A percentile compares a stretch with the other conserved stretches of the same genome.
Evolutionary conservation across 768 basidiomycete species (phyloP).

Genomic region (Termitomyces sp.): DNA sequence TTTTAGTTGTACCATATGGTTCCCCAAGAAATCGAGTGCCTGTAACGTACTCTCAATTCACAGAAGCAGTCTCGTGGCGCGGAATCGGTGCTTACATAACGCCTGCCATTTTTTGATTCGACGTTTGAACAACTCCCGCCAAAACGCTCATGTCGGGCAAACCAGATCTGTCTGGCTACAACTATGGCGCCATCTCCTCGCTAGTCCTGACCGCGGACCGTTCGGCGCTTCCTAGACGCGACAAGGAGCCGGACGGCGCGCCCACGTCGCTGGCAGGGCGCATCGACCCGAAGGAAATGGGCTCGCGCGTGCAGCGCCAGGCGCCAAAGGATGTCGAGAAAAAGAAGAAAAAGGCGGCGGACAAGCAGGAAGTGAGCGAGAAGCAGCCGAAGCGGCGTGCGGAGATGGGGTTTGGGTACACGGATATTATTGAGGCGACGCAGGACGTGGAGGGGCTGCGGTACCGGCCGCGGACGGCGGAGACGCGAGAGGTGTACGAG

Average conservation of each 20-base stretch:
- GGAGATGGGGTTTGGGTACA: constrained; percentile 73
- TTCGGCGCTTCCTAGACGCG: constrained; percentile 75
- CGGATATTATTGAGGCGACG: constrained; percentile 93
- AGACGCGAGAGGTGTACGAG: constrained; percentile 94
- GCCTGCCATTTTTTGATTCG: constrained; percentile 6
- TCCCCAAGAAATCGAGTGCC: no score
- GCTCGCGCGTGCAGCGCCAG: constrained; percentile 80
- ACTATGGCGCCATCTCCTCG: constrained; percentile 94
- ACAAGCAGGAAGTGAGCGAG: constrained; percentile 56
- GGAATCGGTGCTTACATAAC: not conserved
- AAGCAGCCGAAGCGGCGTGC: constrained; percentile 58
- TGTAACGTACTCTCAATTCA: no score
- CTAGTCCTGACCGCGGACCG: constrained; percentile 92
- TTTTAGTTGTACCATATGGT: no score
- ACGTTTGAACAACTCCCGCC: not conserved
- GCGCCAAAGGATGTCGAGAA: constrained; percentile 87
- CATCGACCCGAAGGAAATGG: constrained; percentile 91
- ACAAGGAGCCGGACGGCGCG: constrained; percentile 96
- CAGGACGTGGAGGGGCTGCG: constrained; percentile 89
- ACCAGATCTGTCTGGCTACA: constrained; percentile 87
- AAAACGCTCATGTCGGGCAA: constrained; percentile 35
- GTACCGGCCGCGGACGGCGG: constrained; percentile 90
- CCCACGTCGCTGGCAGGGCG: constrained; percentile 90
- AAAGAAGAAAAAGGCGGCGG: constrained; percentile 85
- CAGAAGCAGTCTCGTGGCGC: no score